phyloP scores from a whole-genome alignment of 2,329 filamentous ascomycete genomes.

The Myriosclerotinia scirpicola region DNA sequence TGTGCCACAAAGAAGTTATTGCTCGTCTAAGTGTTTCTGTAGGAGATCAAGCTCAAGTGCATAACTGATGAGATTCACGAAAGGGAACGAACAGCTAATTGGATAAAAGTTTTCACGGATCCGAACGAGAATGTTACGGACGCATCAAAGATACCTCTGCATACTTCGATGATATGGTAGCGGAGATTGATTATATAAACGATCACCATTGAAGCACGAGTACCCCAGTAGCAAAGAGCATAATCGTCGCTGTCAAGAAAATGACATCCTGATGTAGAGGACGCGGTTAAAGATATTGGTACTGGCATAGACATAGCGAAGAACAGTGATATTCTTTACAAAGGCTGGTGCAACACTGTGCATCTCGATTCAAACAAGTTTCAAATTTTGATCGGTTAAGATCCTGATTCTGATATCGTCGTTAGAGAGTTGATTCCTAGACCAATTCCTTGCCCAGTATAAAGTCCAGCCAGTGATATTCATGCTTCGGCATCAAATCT shows the following conservation, averaged over 20 bases:
- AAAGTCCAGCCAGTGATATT: background rate
- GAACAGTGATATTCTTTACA: background rate
- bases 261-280: background rate
- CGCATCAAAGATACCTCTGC: too few relatives aligned
- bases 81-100: too few relatives aligned
- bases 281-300: background rate
- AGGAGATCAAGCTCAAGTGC: too few relatives aligned
- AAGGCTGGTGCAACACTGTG: background rate
- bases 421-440: background rate
- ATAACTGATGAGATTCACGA: too few relatives aligned
- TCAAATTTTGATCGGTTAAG: background rate
- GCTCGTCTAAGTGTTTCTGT: too few relatives aligned
- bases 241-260: background rate
- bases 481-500: background rate
- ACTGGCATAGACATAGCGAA: background rate
- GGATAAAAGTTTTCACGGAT: too few relatives aligned
- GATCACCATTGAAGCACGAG: too few relatives aligned
- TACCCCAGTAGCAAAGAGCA: too few relatives aligned
- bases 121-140: too few relatives aligned
- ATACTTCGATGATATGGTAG: too few relatives aligned
- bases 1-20: too few relatives aligned
- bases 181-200: too few relatives aligned
- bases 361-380: background rate
- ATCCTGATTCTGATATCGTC: background rate
- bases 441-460: background rate